Evolutionary conservation across 2,329 filamentous ascomycete genomes (phyloP).

Genomic region (Grosmannia penicillata): DNA sequence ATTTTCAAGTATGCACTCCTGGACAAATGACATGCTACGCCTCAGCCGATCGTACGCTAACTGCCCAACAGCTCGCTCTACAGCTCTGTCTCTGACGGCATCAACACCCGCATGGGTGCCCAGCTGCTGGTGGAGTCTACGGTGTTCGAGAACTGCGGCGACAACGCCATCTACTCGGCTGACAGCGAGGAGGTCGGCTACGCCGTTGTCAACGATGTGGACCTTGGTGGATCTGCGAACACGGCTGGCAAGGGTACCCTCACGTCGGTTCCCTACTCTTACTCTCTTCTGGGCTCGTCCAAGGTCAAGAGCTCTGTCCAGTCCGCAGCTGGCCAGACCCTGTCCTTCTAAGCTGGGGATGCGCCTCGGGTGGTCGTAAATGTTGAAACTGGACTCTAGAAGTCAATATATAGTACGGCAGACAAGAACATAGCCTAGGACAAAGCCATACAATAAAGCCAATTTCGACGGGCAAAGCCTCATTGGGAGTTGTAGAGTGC

Average conservation of each 20-base stretch:
- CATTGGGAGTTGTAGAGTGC: too few relatives aligned
- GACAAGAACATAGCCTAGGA: too few relatives aligned
- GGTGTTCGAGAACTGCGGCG: conserved; percentile 27
- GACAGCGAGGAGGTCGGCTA: conserved; percentile 27
- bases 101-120: conserved; percentile 43
- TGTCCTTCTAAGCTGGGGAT: conserved; percentile 16
- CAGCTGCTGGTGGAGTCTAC: conserved; percentile 44
- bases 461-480: too few relatives aligned
- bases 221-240: conserved; percentile 29
- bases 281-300: conserved; percentile 32
- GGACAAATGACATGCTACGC: too few relatives aligned
- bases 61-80: conserved; percentile 25
- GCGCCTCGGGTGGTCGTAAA: too few relatives aligned
- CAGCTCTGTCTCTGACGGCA: conserved; percentile 27
- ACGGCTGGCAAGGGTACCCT: conserved; percentile 35
- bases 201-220: conserved; percentile 25
- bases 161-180: conserved; percentile 20
- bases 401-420: too few relatives aligned
- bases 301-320: conserved; percentile 29
- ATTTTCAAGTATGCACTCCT: conserved; percentile 17
- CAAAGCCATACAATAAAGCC: too few relatives aligned
- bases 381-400: too few relatives aligned
- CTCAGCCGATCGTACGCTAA: not conserved
- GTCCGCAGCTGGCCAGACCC: conserved; percentile 22
- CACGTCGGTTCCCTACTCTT: conserved; percentile 35